Conservation (phyloP, 805 yeast genomes). For the Saccharomycopsis oosterbeekiorum region DNA sequence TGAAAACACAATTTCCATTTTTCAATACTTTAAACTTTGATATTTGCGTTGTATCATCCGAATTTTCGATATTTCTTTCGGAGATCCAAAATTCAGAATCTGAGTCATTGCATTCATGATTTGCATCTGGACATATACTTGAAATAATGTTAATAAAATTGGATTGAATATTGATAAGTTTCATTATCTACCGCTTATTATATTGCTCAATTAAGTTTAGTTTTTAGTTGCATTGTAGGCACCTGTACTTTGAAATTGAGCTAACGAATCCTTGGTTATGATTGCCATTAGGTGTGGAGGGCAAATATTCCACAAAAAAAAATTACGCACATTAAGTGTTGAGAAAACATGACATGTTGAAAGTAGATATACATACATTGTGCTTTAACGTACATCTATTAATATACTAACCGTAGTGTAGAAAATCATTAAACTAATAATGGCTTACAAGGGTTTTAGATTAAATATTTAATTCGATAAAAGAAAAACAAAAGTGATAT, state of each 20-base stretch:
- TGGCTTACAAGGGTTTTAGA: too few relatives aligned
- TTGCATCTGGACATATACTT: neutral
- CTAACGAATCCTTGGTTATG: too few relatives aligned
- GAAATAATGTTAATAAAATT: neutral
- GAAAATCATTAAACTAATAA: too few relatives aligned
- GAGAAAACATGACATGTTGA: too few relatives aligned
- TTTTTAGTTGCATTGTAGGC: neutral
- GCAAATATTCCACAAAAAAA: neutral
- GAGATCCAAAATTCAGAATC: slow-evolving; percentile 9
- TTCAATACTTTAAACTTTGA: neutral
- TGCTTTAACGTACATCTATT: too few relatives aligned
- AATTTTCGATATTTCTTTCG: neutral
- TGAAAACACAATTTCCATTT: neutral
- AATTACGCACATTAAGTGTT: neutral
- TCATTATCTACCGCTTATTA: neutral
- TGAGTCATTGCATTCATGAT: neutral
- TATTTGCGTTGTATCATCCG: neutral
- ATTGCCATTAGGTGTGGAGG: too few relatives aligned
- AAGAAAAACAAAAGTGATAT: neutral
- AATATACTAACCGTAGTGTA: too few relatives aligned
- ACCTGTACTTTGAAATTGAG: too few relatives aligned
- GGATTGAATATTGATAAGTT: slow-evolving; percentile 6
- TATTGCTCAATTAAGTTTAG: neutral
- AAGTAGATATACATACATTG: too few relatives aligned
- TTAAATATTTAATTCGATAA: too few relatives aligned